phyloP scores from a whole-genome alignment of 2,329 filamentous ascomycete genomes.

The Cercospora citrullina region DNA sequence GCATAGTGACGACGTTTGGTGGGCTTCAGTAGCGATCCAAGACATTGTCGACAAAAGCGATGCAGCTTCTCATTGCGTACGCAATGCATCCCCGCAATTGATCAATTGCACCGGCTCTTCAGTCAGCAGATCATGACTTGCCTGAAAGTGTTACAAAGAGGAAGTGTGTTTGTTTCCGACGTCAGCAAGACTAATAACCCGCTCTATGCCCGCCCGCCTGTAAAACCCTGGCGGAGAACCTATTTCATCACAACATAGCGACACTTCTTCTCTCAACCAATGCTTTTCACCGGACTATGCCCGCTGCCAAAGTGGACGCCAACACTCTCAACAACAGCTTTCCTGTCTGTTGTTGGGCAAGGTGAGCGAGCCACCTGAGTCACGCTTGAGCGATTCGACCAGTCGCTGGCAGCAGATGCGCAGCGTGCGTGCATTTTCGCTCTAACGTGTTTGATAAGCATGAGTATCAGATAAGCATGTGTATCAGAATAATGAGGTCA shows the following conservation, averaged over 20 bases:
- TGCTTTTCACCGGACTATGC: not conserved
- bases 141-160: not conserved
- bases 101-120: not conserved
- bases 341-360: not conserved
- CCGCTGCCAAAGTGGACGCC: not conserved
- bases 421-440: not conserved
- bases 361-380: not conserved
- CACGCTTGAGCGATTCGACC: not conserved
- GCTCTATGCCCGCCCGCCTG: not conserved
- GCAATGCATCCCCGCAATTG: slow-evolving; percentile 1
- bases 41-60: not conserved
- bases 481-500: too few species aligned
- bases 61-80: not conserved
- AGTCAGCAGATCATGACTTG: not conserved
- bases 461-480: too few species aligned
- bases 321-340: not conserved
- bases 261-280: not conserved
- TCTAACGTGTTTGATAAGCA: too few species aligned
- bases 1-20: not conserved
- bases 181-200: not conserved
- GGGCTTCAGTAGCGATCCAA: not conserved
- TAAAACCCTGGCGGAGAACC: not conserved
- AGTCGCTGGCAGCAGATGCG: not conserved
- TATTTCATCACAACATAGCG: not conserved
- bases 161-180: not conserved